Evolutionary conservation across 345 rosid species (phyloP).

Genomic region (Melaleuca quinquenervia): DNA sequence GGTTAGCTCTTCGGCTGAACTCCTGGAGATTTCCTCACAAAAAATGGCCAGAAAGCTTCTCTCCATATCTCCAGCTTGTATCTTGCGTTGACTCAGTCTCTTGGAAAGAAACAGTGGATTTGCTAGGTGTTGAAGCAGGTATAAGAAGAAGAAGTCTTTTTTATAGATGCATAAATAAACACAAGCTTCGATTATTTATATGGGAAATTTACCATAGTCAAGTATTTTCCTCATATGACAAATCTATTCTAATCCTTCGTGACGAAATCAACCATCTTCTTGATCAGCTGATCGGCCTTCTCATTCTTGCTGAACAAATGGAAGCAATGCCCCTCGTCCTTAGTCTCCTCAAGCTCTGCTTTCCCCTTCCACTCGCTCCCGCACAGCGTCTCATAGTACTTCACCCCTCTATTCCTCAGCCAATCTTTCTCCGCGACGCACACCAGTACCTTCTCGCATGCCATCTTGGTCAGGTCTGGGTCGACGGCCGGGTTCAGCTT

Average conservation of each 20-base stretch:
- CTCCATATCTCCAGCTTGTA: no score
- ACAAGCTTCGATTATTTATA: background rate
- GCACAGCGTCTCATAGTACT: constrained; percentile 12
- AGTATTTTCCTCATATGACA: background rate
- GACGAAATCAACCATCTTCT: constrained; percentile 22
- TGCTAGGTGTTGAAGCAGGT: no score
- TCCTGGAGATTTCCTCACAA: no score
- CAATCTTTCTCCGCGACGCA: constrained; percentile 32
- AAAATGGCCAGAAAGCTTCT: no score
- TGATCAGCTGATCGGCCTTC: constrained; percentile 13
- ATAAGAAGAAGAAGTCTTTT: background rate
- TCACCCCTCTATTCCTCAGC: constrained; percentile 20
- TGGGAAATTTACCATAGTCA: background rate
- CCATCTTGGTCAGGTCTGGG: constrained; percentile 15
- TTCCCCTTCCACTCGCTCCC: constrained; percentile 22
- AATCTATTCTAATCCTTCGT: background rate
- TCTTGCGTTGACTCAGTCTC: no score
- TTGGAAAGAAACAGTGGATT: background rate
- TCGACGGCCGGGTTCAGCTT: constrained; percentile 21
- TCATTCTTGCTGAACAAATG: constrained; percentile 11
- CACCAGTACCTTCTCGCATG: constrained; percentile 21
- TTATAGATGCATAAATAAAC: background rate
- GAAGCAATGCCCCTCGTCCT: constrained; percentile 29
- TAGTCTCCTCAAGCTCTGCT: constrained; percentile 14
- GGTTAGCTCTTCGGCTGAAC: no score